Conservation (phyloP, 371 early-diverging fungal species). For the Mortierella sp. region DNA sequence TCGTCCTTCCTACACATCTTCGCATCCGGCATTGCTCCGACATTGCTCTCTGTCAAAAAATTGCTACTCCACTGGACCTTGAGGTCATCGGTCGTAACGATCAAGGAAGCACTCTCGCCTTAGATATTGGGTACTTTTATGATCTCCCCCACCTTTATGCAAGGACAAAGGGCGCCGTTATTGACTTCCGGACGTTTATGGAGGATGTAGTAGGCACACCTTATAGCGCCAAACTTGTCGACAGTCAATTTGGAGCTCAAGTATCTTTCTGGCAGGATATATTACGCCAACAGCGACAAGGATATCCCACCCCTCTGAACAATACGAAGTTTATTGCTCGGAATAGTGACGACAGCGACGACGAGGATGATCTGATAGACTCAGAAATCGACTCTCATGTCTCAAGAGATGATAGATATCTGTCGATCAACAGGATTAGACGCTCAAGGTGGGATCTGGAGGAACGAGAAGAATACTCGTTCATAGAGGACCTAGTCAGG, state of each 20-base stretch:
- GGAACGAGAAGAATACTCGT: background rate
- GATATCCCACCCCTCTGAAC: background rate
- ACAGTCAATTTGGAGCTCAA: slow-evolving; percentile 30
- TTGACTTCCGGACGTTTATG: slow-evolving; percentile 31
- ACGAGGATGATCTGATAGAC: background rate
- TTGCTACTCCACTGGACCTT: slow-evolving; percentile 12
- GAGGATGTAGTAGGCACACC: slow-evolving; percentile 20
- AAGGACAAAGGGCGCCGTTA: slow-evolving; percentile 6
- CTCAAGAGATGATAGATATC: no score
- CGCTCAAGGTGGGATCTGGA: slow-evolving; percentile 18
- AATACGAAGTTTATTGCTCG: background rate
- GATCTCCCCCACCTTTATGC: slow-evolving; percentile 12
- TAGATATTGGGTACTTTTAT: slow-evolving; percentile 34
- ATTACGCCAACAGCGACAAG: background rate
- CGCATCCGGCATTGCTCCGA: slow-evolving; percentile 35
- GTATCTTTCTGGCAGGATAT: slow-evolving; percentile 12
- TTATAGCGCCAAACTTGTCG: slow-evolving; percentile 4
- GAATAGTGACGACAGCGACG: slow-evolving; percentile 1
- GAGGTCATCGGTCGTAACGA: slow-evolving; percentile 16
- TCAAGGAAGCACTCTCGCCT: slow-evolving; percentile 24
- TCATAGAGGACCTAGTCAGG: slow-evolving; percentile 27
- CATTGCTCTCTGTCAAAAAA: slow-evolving; percentile 8
- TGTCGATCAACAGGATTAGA: slow-evolving; percentile 8
- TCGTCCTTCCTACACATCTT: slow-evolving; percentile 26
- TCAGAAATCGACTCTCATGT: no score